These are phyloP conservation scores for Sisymbrium irio DNA, from an alignment of 345 rosid genomes.

Conservation along the genomic window DNA sequence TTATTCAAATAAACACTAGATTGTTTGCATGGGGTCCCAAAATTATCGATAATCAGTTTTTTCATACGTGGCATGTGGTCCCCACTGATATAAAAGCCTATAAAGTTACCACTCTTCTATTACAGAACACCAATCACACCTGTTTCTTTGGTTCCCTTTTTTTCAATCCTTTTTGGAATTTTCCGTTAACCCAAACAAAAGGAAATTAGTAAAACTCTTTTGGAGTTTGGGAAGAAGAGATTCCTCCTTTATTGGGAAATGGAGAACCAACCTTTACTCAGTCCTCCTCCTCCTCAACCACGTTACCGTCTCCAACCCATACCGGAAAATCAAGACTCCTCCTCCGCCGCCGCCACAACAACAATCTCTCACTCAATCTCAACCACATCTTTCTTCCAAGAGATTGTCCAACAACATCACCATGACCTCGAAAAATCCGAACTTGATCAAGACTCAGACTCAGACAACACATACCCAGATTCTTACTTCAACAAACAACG, in stretches of 20 bases:
- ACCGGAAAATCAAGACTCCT: slow-evolving; percentile 23
- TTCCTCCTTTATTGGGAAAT: slow-evolving; percentile 32
- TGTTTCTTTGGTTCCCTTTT: no score
- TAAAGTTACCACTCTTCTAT: no score
- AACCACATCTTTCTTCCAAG: slow-evolving; percentile 37
- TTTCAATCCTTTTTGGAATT: no score
- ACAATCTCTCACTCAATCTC: slow-evolving; percentile 45
- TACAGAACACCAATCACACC: no score
- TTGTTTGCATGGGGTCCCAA: no score
- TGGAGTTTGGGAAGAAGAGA: not conserved
- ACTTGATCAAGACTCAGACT: not conserved
- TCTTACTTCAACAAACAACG: slow-evolving; percentile 17
- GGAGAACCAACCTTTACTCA: slow-evolving; percentile 53
- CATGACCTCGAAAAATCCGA: slow-evolving; percentile 26
- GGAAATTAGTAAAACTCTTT: no score
- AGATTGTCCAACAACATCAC: slow-evolving; percentile 24
- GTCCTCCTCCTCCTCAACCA: slow-evolving; percentile 45
- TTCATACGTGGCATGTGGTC: no score
- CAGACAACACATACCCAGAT: not conserved
- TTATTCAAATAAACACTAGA: no score
- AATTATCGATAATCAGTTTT: no score
- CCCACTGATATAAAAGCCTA: no score
- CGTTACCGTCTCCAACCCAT: slow-evolving; percentile 35
- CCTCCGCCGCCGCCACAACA: not conserved
- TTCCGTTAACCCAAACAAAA: no score